These are phyloP conservation scores for Beauveria pseudobassiana DNA, from an alignment of 2,329 filamentous ascomycete species.

Conservation along the genomic window DNA sequence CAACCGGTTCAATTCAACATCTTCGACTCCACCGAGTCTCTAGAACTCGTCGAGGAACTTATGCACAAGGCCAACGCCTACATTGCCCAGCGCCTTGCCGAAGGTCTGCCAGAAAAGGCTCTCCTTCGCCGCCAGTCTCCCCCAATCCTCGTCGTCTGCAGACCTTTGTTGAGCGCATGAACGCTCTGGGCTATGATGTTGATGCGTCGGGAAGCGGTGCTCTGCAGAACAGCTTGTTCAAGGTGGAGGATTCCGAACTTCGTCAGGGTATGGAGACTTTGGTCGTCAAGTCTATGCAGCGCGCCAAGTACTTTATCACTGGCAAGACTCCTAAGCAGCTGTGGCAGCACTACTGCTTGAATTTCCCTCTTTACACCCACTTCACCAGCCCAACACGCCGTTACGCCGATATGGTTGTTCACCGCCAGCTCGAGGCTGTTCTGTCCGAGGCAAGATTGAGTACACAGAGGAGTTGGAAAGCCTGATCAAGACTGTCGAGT, in stretches of 20 bases:
- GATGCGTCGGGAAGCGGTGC: slow-evolving; percentile 84
- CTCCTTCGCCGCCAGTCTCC: slow-evolving; percentile 79
- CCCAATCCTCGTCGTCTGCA: slow-evolving; percentile 84
- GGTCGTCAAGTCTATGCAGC: slow-evolving; percentile 88
- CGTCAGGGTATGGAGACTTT: slow-evolving; percentile 98
- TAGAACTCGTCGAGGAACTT: slow-evolving; percentile 91
- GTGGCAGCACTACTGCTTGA: slow-evolving; percentile 84
- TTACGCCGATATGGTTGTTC: slow-evolving; percentile 90
- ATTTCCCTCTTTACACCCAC: slow-evolving; percentile 90
- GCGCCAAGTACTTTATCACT: slow-evolving; percentile 89
- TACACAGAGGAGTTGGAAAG: slow-evolving; percentile 85
- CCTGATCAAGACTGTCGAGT: slow-evolving; percentile 85
- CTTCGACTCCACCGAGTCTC: slow-evolving; percentile 81
- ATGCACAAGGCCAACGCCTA: slow-evolving; percentile 87
- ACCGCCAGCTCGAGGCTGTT: slow-evolving; percentile 84
- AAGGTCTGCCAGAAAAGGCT: slow-evolving; percentile 82
- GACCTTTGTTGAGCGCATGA: slow-evolving; percentile 90
- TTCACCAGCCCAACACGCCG: slow-evolving; percentile 93
- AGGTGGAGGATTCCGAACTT: slow-evolving; percentile 78
- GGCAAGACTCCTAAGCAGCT: slow-evolving; percentile 71
- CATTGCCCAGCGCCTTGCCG: slow-evolving; percentile 75
- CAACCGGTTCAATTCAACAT: slow-evolving; percentile 95
- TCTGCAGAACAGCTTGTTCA: slow-evolving; percentile 91
- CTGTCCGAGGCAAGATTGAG: slow-evolving; percentile 73
- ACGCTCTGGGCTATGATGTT: slow-evolving; percentile 79